Evolutionary conservation across 2,329 filamentous ascomycete genomes (phyloP), one percentile per base, ranked within the genome.

Genomic region (Xylaria sp.): DNA sequence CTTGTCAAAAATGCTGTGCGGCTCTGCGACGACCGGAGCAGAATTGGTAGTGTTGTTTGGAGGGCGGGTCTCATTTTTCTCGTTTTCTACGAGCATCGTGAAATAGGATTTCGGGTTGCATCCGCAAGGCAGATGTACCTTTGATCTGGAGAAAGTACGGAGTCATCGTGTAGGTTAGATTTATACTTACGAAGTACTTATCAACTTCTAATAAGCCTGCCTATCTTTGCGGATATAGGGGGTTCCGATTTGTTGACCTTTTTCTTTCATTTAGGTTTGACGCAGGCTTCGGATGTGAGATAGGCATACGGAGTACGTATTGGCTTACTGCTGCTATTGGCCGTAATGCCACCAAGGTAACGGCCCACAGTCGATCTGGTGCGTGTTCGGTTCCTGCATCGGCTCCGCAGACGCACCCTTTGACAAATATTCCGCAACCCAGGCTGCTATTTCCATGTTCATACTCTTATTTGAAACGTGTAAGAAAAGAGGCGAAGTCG

Each of bases 1-100:
- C 41, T 77, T 80, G 71, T 86, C 84, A 32, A 87, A 87, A 28
- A 88, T 85, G 72, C 80, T 87, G 71, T 84, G 84, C 0, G 84
- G 84, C 51, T 78, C 76, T 8, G 58, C 25, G 39, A 25, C 52
- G 46, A 12, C 39, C 51, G 71, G 46, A 48, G 46, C 5, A 23
- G 46, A 4, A 9, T 28, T 37, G 34, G 34, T 20, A 7, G 9
- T 48, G n/a, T 4, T 37, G 10, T 9, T 69, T 0, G 68, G 55
- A 34, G 57, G 28, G 25, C 28, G 46, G 20, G 37, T 13, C 13
- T 50, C 41, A 37, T 50, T n/a, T 20, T 51, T 34, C 23, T 55
- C 54, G 28, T 56, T 54, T 23, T 58, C 46, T 46, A 23, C 28
- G 23, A 50, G 39, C 67, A 65, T 71, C 18, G 54, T 18, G 56